Conservation (phyloP, 371 early-diverging fungal genomes). For the Globomyces sp. region DNA sequence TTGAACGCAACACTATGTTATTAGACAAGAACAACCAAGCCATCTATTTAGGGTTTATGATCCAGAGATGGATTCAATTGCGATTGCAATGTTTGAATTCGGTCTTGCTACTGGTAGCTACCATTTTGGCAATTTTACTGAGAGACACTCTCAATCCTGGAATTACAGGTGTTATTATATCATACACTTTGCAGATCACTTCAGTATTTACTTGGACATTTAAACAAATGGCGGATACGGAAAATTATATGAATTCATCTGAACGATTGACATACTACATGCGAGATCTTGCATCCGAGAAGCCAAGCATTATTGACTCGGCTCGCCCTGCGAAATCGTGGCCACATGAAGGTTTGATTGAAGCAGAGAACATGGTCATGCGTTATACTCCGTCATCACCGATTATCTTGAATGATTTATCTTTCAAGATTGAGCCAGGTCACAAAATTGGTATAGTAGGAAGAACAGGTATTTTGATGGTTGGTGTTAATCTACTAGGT, state of each 20-base stretch:
- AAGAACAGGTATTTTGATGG: constrained; percentile 57
- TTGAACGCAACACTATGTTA: constrained; percentile 20
- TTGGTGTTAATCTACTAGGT: constrained; percentile 64
- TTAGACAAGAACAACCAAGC: constrained; percentile 45
- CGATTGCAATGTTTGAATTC: constrained; percentile 65
- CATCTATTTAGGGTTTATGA: constrained; percentile 24
- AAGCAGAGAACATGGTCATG: constrained; percentile 51
- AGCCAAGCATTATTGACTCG: neutral
- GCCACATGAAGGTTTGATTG: constrained; percentile 36
- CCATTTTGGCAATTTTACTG: constrained; percentile 57
- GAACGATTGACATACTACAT: constrained; percentile 22
- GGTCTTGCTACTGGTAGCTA: constrained; percentile 15
- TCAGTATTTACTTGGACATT: constrained; percentile 23
- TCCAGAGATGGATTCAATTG: constrained; percentile 45
- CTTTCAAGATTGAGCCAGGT: constrained; percentile 46
- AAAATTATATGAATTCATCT: constrained; percentile 26
- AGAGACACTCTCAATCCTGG: constrained; percentile 57
- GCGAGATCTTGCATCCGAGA: neutral
- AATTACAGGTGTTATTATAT: constrained; percentile 31
- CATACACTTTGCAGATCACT: constrained; percentile 26
- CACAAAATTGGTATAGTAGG: constrained; percentile 66
- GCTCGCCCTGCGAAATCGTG: neutral
- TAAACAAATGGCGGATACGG: constrained; percentile 17
- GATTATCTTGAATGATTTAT: constrained; percentile 62
- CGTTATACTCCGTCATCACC: constrained; percentile 59